These are phyloP conservation scores for Phytomonas francai DNA, from an alignment of 208 protist genomes.

Conservation along the genomic window DNA sequence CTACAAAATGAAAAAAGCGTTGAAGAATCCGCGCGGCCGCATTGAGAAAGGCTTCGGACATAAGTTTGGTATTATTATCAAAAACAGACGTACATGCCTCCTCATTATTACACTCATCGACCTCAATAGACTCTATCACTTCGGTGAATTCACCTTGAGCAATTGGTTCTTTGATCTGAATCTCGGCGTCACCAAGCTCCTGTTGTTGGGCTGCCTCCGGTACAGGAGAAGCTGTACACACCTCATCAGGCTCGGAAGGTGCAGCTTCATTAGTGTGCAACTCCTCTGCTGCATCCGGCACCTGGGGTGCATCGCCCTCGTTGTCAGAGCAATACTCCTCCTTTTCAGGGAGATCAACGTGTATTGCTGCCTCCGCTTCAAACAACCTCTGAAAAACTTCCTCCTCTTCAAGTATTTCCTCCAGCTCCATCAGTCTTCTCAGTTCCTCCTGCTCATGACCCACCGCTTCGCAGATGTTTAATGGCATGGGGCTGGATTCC, in stretches of 20 bases:
- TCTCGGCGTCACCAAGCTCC: not conserved
- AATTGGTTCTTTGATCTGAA: not conserved
- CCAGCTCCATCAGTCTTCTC: not conserved
- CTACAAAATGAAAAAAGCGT: constrained; percentile 14
- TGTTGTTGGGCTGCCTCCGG: not conserved
- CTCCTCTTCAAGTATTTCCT: not conserved
- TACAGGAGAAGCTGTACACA: not conserved
- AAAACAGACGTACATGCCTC: not conserved
- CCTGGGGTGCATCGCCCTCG: not conserved
- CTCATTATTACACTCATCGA: not conserved
- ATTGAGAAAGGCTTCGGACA: not conserved
- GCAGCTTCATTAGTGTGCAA: not conserved
- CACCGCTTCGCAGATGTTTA: not conserved
- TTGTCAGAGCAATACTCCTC: not conserved
- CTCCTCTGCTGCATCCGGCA: not conserved
- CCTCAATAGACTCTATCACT: constrained; percentile 3
- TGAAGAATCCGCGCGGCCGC: constrained; percentile 25
- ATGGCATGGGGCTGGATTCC: not conserved
- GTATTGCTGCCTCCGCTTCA: not conserved
- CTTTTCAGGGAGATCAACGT: not conserved
- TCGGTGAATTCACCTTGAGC: not conserved
- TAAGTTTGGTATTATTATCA: not conserved
- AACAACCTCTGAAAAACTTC: not conserved
- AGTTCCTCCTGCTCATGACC: not conserved
- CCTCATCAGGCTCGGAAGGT: not conserved